Conservation (phyloP, 129 eudicot genomes). For the Saposhnikovia divaricata region DNA sequence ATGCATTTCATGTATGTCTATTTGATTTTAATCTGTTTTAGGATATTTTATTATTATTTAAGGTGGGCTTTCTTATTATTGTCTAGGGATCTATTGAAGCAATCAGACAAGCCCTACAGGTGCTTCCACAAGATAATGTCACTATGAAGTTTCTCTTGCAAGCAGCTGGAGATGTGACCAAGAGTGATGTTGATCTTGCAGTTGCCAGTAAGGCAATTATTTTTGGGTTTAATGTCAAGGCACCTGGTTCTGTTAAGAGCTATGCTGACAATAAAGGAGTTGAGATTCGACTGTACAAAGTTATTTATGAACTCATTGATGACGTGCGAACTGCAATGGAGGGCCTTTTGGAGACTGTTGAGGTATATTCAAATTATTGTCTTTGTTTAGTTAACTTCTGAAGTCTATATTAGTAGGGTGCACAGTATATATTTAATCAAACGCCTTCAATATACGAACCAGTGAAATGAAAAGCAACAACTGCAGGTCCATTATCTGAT, state of each 20-base stretch:
- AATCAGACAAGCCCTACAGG: constrained; percentile 79
- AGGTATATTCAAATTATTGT: constrained; percentile 37
- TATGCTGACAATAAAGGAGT: constrained; percentile 73
- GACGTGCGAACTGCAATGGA: constrained; percentile 93
- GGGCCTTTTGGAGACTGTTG: constrained; percentile 87
- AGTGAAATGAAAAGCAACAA: background rate
- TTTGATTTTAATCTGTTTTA: background rate
- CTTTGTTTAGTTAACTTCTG: constrained; percentile 1
- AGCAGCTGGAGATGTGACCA: constrained; percentile 83
- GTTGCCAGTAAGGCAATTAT: constrained; percentile 75
- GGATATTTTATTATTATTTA: background rate
- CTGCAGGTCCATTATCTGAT: too few species aligned
- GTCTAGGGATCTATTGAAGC: constrained; percentile 96
- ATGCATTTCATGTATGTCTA: background rate
- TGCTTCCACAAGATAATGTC: constrained; percentile 89
- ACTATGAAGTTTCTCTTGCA: constrained; percentile 80
- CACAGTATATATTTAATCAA: background rate
- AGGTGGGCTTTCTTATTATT: background rate
- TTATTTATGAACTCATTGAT: constrained; percentile 90
- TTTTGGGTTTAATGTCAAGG: constrained; percentile 79
- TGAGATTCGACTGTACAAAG: constrained; percentile 75
- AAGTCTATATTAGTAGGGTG: background rate
- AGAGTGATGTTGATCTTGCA: constrained; percentile 93
- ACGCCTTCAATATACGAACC: background rate
- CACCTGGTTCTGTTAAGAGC: constrained; percentile 76